A percentile compares a stretch with the other conserved stretches of the same genome.
Evolutionary conservation across 2,329 filamentous ascomycete species (phyloP).

Genomic region (Fusarium nelsonii): DNA sequence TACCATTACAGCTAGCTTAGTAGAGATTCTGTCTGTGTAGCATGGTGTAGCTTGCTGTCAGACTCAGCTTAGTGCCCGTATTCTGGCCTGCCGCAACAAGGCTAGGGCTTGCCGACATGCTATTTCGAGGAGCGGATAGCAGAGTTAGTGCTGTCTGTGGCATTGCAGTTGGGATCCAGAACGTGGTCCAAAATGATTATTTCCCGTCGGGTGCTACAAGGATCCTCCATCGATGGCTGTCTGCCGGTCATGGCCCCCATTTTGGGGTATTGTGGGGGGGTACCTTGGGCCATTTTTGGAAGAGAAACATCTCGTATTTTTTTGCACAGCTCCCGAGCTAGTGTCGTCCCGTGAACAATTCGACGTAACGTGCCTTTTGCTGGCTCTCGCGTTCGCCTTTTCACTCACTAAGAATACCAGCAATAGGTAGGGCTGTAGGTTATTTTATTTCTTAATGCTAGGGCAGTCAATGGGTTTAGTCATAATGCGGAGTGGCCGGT

Average conservation of each 20-base stretch:
- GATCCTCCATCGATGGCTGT: background rate
- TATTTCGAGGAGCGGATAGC: slow-evolving; percentile 38
- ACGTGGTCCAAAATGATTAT: slow-evolving; percentile 31
- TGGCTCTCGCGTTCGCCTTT: background rate
- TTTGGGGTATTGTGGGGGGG: slow-evolving; percentile 42
- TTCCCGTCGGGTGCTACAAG: slow-evolving; percentile 16
- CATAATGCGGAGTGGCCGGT: slow-evolving; percentile 14
- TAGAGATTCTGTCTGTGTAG: background rate
- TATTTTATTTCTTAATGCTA: background rate
- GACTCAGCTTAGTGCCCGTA: slow-evolving; percentile 3
- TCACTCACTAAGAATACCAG: background rate
- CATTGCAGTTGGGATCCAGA: slow-evolving; percentile 18
- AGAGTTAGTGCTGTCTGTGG: slow-evolving; percentile 3
- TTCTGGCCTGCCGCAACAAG: slow-evolving; percentile 4
- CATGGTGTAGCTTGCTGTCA: background rate
- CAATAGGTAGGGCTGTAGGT: background rate
- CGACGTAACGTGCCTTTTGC: slow-evolving; percentile 36
- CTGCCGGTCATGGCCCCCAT: slow-evolving; percentile 26
- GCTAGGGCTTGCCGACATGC: slow-evolving; percentile 33
- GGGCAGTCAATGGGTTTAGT: background rate
- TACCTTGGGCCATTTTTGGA: slow-evolving; percentile 26
- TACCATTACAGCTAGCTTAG: slow-evolving; percentile 10
- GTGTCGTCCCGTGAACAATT: slow-evolving; percentile 14
- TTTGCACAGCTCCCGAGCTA: slow-evolving; percentile 23
- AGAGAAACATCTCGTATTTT: slow-evolving; percentile 42